Evolutionary conservation across 768 basidiomycete species (phyloP).

Genomic region (Amanita rubescens): DNA sequence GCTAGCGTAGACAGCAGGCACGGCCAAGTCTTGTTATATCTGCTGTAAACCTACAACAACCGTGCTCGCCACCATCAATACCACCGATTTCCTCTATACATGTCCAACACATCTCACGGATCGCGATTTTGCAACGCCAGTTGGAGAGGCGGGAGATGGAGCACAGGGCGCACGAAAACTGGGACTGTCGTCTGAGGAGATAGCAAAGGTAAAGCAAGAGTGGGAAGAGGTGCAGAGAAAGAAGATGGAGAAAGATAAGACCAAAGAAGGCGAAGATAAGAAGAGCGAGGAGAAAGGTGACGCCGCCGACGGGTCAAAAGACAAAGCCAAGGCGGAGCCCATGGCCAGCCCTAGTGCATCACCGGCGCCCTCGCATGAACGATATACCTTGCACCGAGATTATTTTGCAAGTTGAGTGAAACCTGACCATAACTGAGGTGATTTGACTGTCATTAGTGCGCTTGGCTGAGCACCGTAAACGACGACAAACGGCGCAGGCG

Average conservation of each 20-base stretch:
- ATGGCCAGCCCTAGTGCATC: constrained; percentile 21
- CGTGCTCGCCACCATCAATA: constrained; percentile 79
- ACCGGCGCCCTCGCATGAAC: constrained; percentile 45
- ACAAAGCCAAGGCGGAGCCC: constrained; percentile 26
- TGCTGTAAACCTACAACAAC: constrained; percentile 77
- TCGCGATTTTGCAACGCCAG: constrained; percentile 58
- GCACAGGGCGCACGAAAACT: constrained; percentile 27
- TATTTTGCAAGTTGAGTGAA: constrained; percentile 52
- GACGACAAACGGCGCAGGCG: constrained; percentile 56
- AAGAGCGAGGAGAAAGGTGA: constrained; percentile 32
- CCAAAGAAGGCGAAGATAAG: constrained; percentile 38
- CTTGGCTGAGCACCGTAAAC: constrained; percentile 63
- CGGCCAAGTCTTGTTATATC: constrained; percentile 69
- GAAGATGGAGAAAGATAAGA: constrained; percentile 49
- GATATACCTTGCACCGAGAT: constrained; percentile 76
- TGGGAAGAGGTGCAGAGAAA: constrained; percentile 69
- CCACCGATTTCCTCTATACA: constrained; percentile 80
- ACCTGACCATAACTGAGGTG: constrained; percentile 3
- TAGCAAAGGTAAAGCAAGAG: constrained; percentile 69
- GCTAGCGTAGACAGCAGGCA: constrained; percentile 58
- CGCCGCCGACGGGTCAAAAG: constrained; percentile 14
- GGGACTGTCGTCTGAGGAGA: constrained; percentile 58
- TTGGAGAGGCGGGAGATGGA: constrained; percentile 30
- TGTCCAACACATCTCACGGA: constrained; percentile 81
- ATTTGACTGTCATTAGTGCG: constrained; percentile 42